Base-by-base conservation (phyloP, 495 filamentous ascomycete genomes). In the Hapsidospora chrysogenum region DNA sequence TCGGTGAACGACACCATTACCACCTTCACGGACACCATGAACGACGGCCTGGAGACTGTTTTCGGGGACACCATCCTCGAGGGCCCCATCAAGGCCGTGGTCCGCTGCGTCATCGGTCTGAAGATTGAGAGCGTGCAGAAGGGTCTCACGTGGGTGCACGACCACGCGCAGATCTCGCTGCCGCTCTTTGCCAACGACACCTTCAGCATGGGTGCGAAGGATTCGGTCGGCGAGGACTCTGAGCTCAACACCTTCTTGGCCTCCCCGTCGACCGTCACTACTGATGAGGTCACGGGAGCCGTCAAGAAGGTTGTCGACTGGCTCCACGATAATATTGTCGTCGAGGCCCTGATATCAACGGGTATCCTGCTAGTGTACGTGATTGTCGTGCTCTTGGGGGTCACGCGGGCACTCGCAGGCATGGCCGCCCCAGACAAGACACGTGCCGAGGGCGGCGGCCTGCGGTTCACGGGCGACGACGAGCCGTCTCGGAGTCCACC, bases 1-100 rank as follows among this genome's bases (percentile, higher is more conserved):
- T 79, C 81, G 0, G 61, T 95, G 32, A 96, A 96, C 51, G 49
- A 77, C 39, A 96, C 89, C 0, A 71, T 97, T 17, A 87, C 83
- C 42, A 62, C 66, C 10, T 84, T 95, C 51, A 71, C 85, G 37
- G 62, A 79, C 20, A 66, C 78, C 36, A 85, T 85, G 52, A 71
- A 65, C 38, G 58, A 68, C 20, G 72, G 71, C 2, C 61, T 96
- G 29, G 80, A 81, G 43, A 51, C 53, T 0, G 78, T 80, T n/a
- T 92, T 96, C 52, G 76, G 80, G 22, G 70, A 69, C 31, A 95
- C 92, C 0, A 37, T 81, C 17, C 74, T 92, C 26, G 64, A 78
- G 39, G 65, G 71, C 3, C 80, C 85, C 0, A 66, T 92, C 30
- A 57, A 68, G 27, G 80, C 76, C 3, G 62, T 92, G 13, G 69